phyloP scores from a whole-genome alignment of 2,329 filamentous ascomycete genomes.

The Sporothrix mexicana region DNA sequence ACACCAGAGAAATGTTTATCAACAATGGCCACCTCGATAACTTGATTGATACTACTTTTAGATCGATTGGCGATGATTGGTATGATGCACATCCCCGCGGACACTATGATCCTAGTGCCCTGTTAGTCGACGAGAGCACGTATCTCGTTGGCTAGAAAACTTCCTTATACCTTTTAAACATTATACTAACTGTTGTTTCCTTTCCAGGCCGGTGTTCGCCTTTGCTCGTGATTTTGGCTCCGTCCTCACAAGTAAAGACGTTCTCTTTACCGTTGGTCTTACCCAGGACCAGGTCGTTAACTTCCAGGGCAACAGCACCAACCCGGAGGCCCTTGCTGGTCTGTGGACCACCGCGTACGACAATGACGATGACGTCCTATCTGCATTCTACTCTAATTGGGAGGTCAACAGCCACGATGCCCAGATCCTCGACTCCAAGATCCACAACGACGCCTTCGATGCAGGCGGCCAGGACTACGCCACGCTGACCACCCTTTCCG shows the following conservation, averaged over 20 bases:
- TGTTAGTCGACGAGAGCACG: background rate
- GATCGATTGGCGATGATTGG: slow-evolving; percentile 69
- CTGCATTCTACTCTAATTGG: slow-evolving; percentile 80
- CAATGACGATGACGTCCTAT: slow-evolving; percentile 65
- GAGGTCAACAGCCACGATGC: slow-evolving; percentile 62
- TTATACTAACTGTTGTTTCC: background rate
- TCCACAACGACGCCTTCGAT: slow-evolving; percentile 68
- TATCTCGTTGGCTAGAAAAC: background rate
- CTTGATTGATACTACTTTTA: slow-evolving; percentile 67
- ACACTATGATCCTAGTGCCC: background rate
- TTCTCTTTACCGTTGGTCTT: slow-evolving; percentile 76
- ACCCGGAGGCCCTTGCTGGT: slow-evolving; percentile 68
- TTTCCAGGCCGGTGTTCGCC: slow-evolving; percentile 76
- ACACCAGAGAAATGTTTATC: slow-evolving; percentile 71
- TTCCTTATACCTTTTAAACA: background rate
- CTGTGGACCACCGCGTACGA: slow-evolving; percentile 78
- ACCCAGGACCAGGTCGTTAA: slow-evolving; percentile 78
- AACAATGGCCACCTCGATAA: slow-evolving; percentile 67
- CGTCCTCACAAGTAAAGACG: slow-evolving; percentile 46
- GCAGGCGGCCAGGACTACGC: slow-evolving; percentile 76
- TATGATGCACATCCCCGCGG: slow-evolving; percentile 35
- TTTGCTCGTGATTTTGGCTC: slow-evolving; percentile 68
- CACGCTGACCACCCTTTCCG: slow-evolving; percentile 75
- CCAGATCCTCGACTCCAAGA: slow-evolving; percentile 68
- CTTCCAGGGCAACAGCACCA: slow-evolving; percentile 70